phyloP scores from a whole-genome alignment of 1,284 basidiomycete genomes.

The Paramarasmius palmivorus region DNA sequence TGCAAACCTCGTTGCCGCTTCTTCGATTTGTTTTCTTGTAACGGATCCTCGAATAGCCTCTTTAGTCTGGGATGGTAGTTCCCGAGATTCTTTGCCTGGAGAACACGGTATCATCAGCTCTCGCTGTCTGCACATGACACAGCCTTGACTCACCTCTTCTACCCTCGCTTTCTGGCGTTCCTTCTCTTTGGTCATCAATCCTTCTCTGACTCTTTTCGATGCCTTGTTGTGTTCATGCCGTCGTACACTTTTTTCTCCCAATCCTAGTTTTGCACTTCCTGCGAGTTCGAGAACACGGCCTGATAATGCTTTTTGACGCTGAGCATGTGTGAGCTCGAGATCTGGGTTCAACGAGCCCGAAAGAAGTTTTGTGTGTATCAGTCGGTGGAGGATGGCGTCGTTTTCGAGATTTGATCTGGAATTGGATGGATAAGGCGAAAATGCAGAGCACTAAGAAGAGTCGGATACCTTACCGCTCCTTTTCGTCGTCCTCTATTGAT shows the following conservation, averaged over 20 bases:
- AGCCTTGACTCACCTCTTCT: slow-evolving; percentile 54
- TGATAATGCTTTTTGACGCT: slow-evolving; percentile 67
- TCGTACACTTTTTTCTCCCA: slow-evolving; percentile 63
- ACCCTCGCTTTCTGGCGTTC: slow-evolving; percentile 53
- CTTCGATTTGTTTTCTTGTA: slow-evolving; percentile 28
- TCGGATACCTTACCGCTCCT: slow-evolving; percentile 39
- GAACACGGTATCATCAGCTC: slow-evolving; percentile 13
- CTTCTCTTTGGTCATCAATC: slow-evolving; percentile 60
- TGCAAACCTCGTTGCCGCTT: slow-evolving; percentile 64
- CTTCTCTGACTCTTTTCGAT: slow-evolving; percentile 68
- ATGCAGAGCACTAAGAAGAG: background rate
- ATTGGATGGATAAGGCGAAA: no score
- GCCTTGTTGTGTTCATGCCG: slow-evolving; percentile 65
- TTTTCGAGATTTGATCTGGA: slow-evolving; percentile 70
- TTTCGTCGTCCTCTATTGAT: slow-evolving; percentile 41
- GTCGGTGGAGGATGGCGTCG: slow-evolving; percentile 70
- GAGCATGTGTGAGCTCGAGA: slow-evolving; percentile 59
- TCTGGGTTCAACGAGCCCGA: slow-evolving; percentile 69
- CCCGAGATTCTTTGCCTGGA: slow-evolving; percentile 73
- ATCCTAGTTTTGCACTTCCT: slow-evolving; percentile 65
- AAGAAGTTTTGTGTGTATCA: slow-evolving; percentile 75
- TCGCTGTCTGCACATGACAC: slow-evolving; percentile 9
- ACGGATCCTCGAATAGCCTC: slow-evolving; percentile 52
- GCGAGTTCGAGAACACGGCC: slow-evolving; percentile 73
- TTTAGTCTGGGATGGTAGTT: slow-evolving; percentile 81